Evolutionary conservation across 2,329 filamentous ascomycete genomes (phyloP).

Genomic region (Huntiella bhutanensis): DNA sequence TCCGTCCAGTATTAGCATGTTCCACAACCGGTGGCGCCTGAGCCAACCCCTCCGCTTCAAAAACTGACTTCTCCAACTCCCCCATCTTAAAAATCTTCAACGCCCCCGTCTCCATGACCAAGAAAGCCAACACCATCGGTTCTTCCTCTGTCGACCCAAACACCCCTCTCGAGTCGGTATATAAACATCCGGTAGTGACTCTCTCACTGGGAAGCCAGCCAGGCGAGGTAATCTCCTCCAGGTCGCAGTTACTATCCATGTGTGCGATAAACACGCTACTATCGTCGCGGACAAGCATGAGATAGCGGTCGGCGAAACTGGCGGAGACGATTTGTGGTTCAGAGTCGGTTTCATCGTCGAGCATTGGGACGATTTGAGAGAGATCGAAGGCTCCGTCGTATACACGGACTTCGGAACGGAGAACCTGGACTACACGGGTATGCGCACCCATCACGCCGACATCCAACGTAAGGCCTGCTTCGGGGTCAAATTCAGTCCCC

Average conservation of each 20-base stretch:
- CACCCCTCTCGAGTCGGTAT: slow-evolving; percentile 42
- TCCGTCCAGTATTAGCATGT: slow-evolving; percentile 42
- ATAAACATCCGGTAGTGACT: slow-evolving; percentile 51
- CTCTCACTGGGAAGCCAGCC: slow-evolving; percentile 29
- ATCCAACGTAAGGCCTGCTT: slow-evolving; percentile 71
- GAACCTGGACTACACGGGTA: slow-evolving; percentile 68
- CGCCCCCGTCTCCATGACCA: slow-evolving; percentile 57
- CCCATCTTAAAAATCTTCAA: slow-evolving; percentile 64
- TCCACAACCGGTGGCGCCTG: slow-evolving; percentile 63
- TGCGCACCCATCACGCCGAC: slow-evolving; percentile 67
- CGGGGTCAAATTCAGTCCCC: slow-evolving; percentile 79
- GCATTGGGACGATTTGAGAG: slow-evolving; percentile 78
- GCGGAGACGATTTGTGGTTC: slow-evolving; percentile 63
- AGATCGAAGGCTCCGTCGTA: slow-evolving; percentile 83
- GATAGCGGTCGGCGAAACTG: slow-evolving; percentile 71
- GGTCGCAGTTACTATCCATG: slow-evolving; percentile 58
- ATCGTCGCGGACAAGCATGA: slow-evolving; percentile 71
- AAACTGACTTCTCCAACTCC: slow-evolving; percentile 51
- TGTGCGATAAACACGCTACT: slow-evolving; percentile 60
- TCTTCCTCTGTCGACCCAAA: slow-evolving; percentile 29
- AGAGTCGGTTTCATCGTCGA: slow-evolving; percentile 71
- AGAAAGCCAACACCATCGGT: slow-evolving; percentile 47
- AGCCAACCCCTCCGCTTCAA: slow-evolving; percentile 55
- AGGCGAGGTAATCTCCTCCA: slow-evolving; percentile 52
- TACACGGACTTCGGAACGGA: slow-evolving; percentile 70